Evolutionary conservation across 208 protist species (phyloP).

Genomic region (Trypanosoma avium): DNA sequence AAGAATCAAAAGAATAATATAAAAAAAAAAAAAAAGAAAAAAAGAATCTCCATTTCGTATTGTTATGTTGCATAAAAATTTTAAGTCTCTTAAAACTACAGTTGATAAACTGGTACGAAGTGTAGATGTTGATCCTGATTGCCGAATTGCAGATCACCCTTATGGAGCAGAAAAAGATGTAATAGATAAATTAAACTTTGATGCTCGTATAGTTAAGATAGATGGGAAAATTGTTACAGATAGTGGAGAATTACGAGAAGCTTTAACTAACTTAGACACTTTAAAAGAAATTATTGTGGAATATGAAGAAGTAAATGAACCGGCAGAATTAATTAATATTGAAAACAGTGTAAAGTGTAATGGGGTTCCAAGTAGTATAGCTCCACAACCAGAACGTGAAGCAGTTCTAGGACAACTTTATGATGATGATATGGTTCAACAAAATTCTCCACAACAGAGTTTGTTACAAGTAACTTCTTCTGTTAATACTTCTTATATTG

Average conservation of each 20-base stretch:
- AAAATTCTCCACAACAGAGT: too few relatives aligned
- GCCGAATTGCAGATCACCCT: slow-evolving; percentile 48
- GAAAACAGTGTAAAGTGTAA: slow-evolving; percentile 60
- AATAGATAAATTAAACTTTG: slow-evolving; percentile 28
- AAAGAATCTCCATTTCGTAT: not conserved
- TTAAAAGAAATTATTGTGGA: slow-evolving; percentile 24
- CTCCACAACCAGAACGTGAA: slow-evolving; percentile 1
- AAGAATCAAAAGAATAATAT: slow-evolving; percentile 4
- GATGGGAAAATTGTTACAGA: slow-evolving; percentile 45
- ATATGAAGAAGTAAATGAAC: slow-evolving; percentile 44
- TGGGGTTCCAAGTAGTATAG: slow-evolving; percentile 39
- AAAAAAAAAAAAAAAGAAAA: slow-evolving; percentile 11
- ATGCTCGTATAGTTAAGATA: slow-evolving; percentile 44
- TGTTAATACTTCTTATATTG: not conserved
- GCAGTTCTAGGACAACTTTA: not conserved
- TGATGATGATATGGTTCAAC: not conserved
- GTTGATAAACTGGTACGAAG: slow-evolving; percentile 49
- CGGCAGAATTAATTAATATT: slow-evolving; percentile 36
- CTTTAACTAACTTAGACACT: slow-evolving; percentile 29
- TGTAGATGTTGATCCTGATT: slow-evolving; percentile 59
- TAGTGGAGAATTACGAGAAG: slow-evolving; percentile 55
- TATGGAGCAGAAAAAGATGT: slow-evolving; percentile 23
- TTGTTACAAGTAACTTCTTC: too few relatives aligned
- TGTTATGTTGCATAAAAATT: slow-evolving; percentile 1
- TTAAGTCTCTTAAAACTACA: slow-evolving; percentile 31